phyloP scores from a whole-genome alignment of 768 basidiomycete species.

The Russula olivacea region DNA sequence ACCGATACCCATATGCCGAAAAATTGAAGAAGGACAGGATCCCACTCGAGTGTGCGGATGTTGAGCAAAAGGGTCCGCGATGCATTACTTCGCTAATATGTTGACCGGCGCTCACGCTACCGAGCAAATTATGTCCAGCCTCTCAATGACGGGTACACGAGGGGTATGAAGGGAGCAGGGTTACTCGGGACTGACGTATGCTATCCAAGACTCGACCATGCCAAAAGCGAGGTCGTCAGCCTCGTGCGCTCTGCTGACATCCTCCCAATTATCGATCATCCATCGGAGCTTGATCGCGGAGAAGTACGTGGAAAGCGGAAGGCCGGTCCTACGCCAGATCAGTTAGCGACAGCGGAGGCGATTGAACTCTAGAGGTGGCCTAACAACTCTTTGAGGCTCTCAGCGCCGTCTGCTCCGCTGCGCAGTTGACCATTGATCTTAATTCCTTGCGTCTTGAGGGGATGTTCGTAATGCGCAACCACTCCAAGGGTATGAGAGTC shows the following conservation, averaged over 20 bases:
- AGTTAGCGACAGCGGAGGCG: slow-evolving; percentile 1
- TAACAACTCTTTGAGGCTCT: slow-evolving; percentile 62
- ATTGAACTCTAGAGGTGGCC: slow-evolving; percentile 29
- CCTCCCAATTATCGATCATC: slow-evolving; percentile 86
- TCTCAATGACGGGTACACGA: neutral
- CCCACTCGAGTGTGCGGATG: slow-evolving; percentile 76
- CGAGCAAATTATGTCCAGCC: slow-evolving; percentile 64
- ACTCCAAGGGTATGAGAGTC: slow-evolving; percentile 87
- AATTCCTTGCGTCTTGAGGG: slow-evolving; percentile 68
- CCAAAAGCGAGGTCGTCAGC: slow-evolving; percentile 82
- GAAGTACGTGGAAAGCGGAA: slow-evolving; percentile 97
- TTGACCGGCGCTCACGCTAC: slow-evolving; percentile 59
- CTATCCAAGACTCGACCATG: slow-evolving; percentile 95
- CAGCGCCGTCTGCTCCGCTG: slow-evolving; percentile 63
- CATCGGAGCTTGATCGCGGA: slow-evolving; percentile 94
- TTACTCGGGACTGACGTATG: slow-evolving; percentile 50
- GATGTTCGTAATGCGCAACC: slow-evolving; percentile 73
- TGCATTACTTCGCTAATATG: slow-evolving; percentile 95
- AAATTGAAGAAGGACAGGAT: slow-evolving; percentile 74
- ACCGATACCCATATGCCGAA: slow-evolving; percentile 74
- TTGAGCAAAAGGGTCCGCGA: slow-evolving; percentile 93
- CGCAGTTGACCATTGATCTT: slow-evolving; percentile 57
- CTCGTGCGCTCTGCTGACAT: slow-evolving; percentile 73
- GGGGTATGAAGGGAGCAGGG: neutral
- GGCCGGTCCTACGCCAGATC: slow-evolving; percentile 59